Evolutionary conservation across 2,329 filamentous ascomycete species (phyloP).

Genomic region (Sporothrix schenckii): DNA sequence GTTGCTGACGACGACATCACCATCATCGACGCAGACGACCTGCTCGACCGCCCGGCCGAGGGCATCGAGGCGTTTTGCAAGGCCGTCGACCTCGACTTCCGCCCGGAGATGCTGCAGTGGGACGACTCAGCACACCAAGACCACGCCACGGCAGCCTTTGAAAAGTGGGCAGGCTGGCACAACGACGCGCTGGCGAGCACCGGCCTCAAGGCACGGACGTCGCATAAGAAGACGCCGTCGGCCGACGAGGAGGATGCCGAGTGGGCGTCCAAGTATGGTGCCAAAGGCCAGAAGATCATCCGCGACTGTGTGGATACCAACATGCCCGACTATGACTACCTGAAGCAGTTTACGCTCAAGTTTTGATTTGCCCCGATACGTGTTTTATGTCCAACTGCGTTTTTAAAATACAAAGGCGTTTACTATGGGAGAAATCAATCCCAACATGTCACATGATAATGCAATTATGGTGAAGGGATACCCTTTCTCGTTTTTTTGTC

Average conservation of each 20-base stretch:
- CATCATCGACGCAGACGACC: constrained; percentile 89
- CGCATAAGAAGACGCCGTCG: constrained; percentile 50
- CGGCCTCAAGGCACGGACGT: constrained; percentile 69
- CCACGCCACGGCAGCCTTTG: constrained; percentile 74
- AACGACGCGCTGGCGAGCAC: constrained; percentile 88
- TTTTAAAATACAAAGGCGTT: background rate
- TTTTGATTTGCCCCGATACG: constrained; percentile 44
- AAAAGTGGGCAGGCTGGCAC: constrained; percentile 97
- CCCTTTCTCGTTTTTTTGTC: background rate
- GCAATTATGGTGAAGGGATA: background rate
- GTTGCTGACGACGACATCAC: constrained; percentile 76
- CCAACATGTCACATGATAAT: background rate
- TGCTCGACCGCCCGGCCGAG: constrained; percentile 79
- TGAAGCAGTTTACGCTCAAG: constrained; percentile 75
- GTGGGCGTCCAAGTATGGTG: constrained; percentile 75
- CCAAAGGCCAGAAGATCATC: constrained; percentile 70
- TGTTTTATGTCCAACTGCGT: background rate
- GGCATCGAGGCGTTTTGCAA: constrained; percentile 80
- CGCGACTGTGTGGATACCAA: constrained; percentile 71
- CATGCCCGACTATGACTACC: constrained; percentile 74
- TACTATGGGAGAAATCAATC: background rate
- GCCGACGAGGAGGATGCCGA: constrained; percentile 69
- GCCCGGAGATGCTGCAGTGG: constrained; percentile 81
- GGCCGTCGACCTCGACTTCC: constrained; percentile 76
- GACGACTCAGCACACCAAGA: constrained; percentile 71